Evolutionary conservation across 768 basidiomycete species (phyloP).

Genomic region (Pleurotus cornucopiae): DNA sequence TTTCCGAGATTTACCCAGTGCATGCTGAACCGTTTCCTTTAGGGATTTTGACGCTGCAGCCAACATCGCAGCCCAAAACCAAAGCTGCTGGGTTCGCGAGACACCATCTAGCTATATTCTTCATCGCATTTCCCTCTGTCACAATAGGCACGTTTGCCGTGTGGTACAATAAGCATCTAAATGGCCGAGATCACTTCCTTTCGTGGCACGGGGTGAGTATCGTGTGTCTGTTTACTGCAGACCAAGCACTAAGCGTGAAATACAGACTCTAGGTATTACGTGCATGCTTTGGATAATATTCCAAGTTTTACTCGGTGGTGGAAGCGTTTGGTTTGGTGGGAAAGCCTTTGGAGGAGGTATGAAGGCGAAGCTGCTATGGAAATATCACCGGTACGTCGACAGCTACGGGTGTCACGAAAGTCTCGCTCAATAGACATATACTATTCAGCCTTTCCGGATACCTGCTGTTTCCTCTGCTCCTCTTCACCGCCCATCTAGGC

Average conservation of each 20-base stretch:
- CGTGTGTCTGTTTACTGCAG: background rate
- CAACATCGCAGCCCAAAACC: constrained; percentile 60
- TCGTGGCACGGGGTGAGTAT: constrained; percentile 71
- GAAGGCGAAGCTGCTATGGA: constrained; percentile 75
- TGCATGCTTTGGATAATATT: constrained; percentile 56
- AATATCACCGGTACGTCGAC: constrained; percentile 65
- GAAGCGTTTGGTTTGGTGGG: constrained; percentile 76
- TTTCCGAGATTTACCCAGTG: background rate
- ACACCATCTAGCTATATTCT: constrained; percentile 63
- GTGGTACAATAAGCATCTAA: constrained; percentile 53
- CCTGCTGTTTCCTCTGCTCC: constrained; percentile 52
- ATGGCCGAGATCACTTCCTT: constrained; percentile 53
- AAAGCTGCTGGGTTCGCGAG: constrained; percentile 64
- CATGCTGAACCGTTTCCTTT: background rate
- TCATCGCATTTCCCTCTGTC: constrained; percentile 53
- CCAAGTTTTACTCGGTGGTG: constrained; percentile 62
- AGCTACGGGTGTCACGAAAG: background rate
- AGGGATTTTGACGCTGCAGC: constrained; percentile 77
- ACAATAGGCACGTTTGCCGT: constrained; percentile 59
- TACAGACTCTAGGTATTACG: constrained; percentile 61
- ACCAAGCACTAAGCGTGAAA: too few species aligned
- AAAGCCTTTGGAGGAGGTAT: constrained; percentile 64
- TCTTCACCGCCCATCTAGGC: constrained; percentile 65
- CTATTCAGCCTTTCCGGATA: constrained; percentile 66
- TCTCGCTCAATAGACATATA: background rate